Evolutionary conservation across 2,329 filamentous ascomycete species (phyloP).

Genomic region (Tolypocladium album): DNA sequence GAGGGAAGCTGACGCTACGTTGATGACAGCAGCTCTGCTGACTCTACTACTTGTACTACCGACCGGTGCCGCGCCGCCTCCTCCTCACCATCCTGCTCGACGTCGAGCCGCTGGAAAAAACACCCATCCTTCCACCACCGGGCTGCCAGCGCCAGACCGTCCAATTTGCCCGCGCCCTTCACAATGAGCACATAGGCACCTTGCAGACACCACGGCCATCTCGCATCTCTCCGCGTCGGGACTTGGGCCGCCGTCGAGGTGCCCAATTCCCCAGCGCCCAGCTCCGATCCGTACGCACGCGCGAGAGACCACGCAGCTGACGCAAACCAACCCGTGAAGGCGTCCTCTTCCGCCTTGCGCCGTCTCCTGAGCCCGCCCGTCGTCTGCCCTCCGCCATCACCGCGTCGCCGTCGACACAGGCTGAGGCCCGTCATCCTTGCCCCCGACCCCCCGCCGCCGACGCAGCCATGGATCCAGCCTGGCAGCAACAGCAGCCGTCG

Average conservation of each 20-base stretch:
- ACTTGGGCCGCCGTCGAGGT: slow-evolving; percentile 11
- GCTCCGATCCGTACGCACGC: neutral
- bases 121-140: neutral
- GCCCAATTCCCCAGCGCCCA: slow-evolving; percentile 8
- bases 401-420: neutral
- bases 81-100: neutral
- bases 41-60: neutral
- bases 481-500: slow-evolving; percentile 57
- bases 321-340: neutral
- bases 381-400: neutral
- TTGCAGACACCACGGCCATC: slow-evolving; percentile 3
- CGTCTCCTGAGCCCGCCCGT: neutral
- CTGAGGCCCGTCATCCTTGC: neutral
- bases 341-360: neutral
- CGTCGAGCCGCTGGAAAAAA: neutral
- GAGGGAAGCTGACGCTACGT: neutral
- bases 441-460: slow-evolving; percentile 6
- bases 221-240: slow-evolving; percentile 6
- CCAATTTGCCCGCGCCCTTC: neutral
- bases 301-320: neutral
- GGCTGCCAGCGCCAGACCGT: neutral
- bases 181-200: slow-evolving; percentile 7
- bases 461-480: slow-evolving; percentile 43
- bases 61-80: neutral
- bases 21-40: neutral